These are phyloP conservation scores for Zymoseptoria brevis DNA, from an alignment of 2,329 filamentous ascomycete genomes.

Conservation along the genomic window DNA sequence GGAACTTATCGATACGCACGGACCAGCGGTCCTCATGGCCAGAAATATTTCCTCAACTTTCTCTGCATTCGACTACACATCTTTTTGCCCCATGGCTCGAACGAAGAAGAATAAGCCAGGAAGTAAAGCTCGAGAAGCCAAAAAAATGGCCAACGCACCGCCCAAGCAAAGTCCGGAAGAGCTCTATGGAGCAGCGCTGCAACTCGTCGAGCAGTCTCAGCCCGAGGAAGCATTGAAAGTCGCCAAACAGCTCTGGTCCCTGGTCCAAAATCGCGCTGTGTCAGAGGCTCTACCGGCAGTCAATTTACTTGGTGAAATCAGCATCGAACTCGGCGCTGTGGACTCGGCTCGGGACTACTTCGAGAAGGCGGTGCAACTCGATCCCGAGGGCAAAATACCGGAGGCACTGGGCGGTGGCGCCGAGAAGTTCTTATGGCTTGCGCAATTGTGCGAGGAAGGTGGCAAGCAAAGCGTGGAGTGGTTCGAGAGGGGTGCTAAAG, in stretches of 20 bases:
- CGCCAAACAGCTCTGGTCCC: slow-evolving; percentile 47
- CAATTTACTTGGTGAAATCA: slow-evolving; percentile 72
- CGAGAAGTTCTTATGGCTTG: slow-evolving; percentile 92
- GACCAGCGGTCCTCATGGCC: not conserved
- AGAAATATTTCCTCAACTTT: not conserved
- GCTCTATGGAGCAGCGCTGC: slow-evolving; percentile 50
- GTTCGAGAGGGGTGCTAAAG: slow-evolving; percentile 61
- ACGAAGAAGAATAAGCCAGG: slow-evolving; percentile 31
- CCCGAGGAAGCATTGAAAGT: slow-evolving; percentile 49
- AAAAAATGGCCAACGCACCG: slow-evolving; percentile 33
- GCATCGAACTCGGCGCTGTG: slow-evolving; percentile 73
- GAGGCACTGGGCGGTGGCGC: slow-evolving; percentile 71
- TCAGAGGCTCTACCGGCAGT: slow-evolving; percentile 53
- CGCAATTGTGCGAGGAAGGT: slow-evolving; percentile 68
- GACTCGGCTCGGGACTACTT: slow-evolving; percentile 68
- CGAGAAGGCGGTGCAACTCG: slow-evolving; percentile 62
- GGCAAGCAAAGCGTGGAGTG: slow-evolving; percentile 52
- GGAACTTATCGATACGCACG: not conserved
- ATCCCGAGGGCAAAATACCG: slow-evolving; percentile 63
- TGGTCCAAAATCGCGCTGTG: slow-evolving; percentile 32
- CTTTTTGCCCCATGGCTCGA: slow-evolving; percentile 17
- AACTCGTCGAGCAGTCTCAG: slow-evolving; percentile 51
- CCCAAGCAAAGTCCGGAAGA: slow-evolving; percentile 46
- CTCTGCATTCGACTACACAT: not conserved
- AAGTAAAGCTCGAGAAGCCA: slow-evolving; percentile 40